These are phyloP conservation scores for cucumber (Cucumis sativus) DNA, from an alignment of 306 rosid species.

Conservation along the genomic window Cucumber_9930_V3 NC_026660.2:900501-901000, in stretches of 20 bases:
- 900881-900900: not conserved
- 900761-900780: too few species aligned
- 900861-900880: not conserved
- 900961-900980: too few species aligned
- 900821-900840: not conserved
- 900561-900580: not conserved
- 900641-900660: not conserved
- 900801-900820: not conserved
- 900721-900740: not conserved
- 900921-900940: not conserved
- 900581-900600: conserved; percentile 5
- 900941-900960: too few species aligned
- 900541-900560: not conserved
- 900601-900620: conserved; percentile 20
- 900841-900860: not conserved
- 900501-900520: not conserved
- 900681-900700: not conserved
- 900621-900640: not conserved
- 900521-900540: not conserved
- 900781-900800: not conserved
- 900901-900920: not conserved
- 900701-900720: not conserved
- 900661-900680: not conserved
- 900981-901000: too few species aligned
- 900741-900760: not conserved